Evolutionary conservation across 768 basidiomycete species (phyloP), one percentile per base, ranked within the genome.

Genomic region (Suillus cothurnatus): DNA sequence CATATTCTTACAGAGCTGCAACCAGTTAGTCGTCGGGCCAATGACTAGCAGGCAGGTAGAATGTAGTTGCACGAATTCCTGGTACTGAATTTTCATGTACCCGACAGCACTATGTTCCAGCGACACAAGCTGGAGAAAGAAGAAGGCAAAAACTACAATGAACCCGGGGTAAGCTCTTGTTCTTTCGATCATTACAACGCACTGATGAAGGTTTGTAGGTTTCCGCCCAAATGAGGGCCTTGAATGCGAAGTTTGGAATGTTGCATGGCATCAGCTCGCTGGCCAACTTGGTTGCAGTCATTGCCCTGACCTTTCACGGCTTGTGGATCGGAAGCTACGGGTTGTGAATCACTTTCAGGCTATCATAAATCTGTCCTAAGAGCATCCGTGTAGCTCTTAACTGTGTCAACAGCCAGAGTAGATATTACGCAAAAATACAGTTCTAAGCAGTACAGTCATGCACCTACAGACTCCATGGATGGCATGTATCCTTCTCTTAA

Each of bases 401-500:
- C 50, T 26, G 38, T 38, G 15, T 38, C 56, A 55, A 55, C 32
- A 34, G 32, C 53, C 53, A 28, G 45, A 38, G 64, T 53, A 68
- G 61, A 68, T 58, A 72, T 70, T 70, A 74, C 45, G 64, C 66
- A 66, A 67, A 77, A 78, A 76, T 78, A 80, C 74, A 77, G 66
- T 65, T 70, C 65, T 59, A 59, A 59, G 71, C 71, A 68, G 69
- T 62, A 71, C 65, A 67, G 64, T 86, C 78, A 93, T 79, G 92
- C 92, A 49, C 92, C 91, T 64, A 93, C 87, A 60, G 86, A 84
- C 73, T 92, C 91, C 80, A 89, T 83, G 65, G 86, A 83, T 58
- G 94, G 93, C 77, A 94, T 77, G 76, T 91, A 94, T 52, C 94
- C 94, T 73, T 95, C 94, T 71, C 87, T 85, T 70, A 95, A 77